Evolutionary conservation across 1,139 yeast genomes (phyloP), one percentile per base, ranked within the genome.

Genomic region (Eremothecium cymbalariae): DNA sequence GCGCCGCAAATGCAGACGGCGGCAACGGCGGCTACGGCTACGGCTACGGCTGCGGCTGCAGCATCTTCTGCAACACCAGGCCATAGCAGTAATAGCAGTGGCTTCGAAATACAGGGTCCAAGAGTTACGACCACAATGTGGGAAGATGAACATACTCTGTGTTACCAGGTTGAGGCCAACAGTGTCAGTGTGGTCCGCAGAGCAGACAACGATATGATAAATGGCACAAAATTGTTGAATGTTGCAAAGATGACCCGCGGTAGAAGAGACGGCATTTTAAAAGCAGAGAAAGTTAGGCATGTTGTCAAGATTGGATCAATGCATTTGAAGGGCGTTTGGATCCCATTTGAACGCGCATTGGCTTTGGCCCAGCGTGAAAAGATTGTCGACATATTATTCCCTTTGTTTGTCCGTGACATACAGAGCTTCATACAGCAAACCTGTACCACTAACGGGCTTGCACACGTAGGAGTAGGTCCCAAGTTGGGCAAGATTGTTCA

Each of bases 271-370:
- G 96, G 97, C 8, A 81, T 90, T 43, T 66, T 88, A 43, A 88
- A 88, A 63, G 77, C 83, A 42, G 96, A 88, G 59, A 83, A 85
- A 56, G 74, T 77, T 25, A 69, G 97, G 32, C 93, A 85, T 57
- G 97, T 90, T 32, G 95, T 88, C 38, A 88, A 88, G 61, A 84
- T 88, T 46, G 98, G 98, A 8, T 83, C 95, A 13, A 88, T 88
- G 96, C 95, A 88, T 58, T 68, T 88, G 51, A 88, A 88, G 62
- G 98, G 98, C 35, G 97, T 88, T 31, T 88, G 97, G 97, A 86
- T 88, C 45, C 96, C 97, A 1, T 86, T 86, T 58, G 96, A 88
- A 47, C 69, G 96, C 36, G 97, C 96, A 1, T 65, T 83, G 34
- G 82, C 84, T 18, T 81, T 88, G 76, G 95, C 96, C 21, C 86